Evolutionary conservation across 176 grass and related monocot species (phyloP), one percentile per base, ranked within the genome.

Genomic region (Eleusine coracana): DNA sequence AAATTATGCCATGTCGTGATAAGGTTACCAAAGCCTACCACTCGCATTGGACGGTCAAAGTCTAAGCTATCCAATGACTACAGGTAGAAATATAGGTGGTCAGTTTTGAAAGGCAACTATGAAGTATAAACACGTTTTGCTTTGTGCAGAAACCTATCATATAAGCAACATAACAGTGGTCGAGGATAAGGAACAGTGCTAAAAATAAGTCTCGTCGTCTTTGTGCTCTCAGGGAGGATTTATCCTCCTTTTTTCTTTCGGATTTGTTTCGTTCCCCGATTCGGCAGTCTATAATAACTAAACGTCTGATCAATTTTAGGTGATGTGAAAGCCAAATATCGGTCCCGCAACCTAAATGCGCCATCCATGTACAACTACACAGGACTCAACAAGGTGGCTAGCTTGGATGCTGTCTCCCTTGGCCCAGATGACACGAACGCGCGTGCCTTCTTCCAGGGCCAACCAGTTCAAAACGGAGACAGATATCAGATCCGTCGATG

Each of bases 1-100:
- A 75, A 81, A 28, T 4, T 3, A 6, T 5, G 6, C 2, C 0
- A 31, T 28, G 54, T 80, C 41, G 37, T 21, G 80, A 66, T 48
- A 73, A 66, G 20, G 36, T 7, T 12, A 31, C 34, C 37, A 68
- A 29, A 79, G 83, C 48, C 68, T 56, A 64, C 74, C 46, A 83
- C 7, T 72, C 42, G 34, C 34, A 44, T 31, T 45, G 86, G 42
- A 78, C 16, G 45, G 77, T 71, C 71, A 85, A 75, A 72, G n/a
- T 58, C n/a, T 76, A 70, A 66, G 21, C 29, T 18, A 74, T 61
- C 39, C 42, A 50, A 73, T 63, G 36, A 20, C 27, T 25, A 68
- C 76, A 15, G 18, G 20, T 20, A 75, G 14, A 14, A 36, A 68
- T 44, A 18, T 0, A 5, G 62, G 52, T 70, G 15, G 39, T 36